These are phyloP conservation scores for Aphanomyces cochlioides DNA, from an alignment of 352 stramenopile genomes.

Conservation along the genomic window DNA sequence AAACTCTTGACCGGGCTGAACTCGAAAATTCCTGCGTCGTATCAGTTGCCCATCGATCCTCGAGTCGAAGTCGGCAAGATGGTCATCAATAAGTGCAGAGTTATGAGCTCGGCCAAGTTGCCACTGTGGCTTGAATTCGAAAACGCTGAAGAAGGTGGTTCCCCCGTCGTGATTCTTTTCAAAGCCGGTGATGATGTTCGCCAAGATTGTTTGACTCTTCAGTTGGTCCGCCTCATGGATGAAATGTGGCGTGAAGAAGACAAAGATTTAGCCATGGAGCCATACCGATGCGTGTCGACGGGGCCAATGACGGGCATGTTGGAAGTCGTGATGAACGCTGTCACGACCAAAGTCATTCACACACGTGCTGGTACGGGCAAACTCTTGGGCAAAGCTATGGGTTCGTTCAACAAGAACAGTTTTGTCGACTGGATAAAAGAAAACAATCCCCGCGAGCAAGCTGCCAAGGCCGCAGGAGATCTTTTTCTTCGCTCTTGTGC, in stretches of 20 bases:
- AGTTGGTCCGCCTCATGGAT: conserved; percentile 91
- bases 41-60: conserved; percentile 84
- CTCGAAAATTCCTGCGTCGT: conserved; percentile 73
- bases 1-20: conserved; percentile 76
- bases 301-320: conserved; percentile 89
- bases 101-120: conserved; percentile 89
- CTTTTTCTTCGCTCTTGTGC: conserved; percentile 47
- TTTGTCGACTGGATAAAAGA: conserved; percentile 32
- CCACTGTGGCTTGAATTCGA: conserved; percentile 87
- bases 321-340: conserved; percentile 88
- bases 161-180: conserved; percentile 88
- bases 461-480: conserved; percentile 32
- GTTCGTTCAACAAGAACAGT: conserved; percentile 30
- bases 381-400: conserved; percentile 30
- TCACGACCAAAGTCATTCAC: conserved; percentile 88
- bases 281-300: conserved; percentile 88
- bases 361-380: conserved; percentile 60
- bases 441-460: conserved; percentile 27
- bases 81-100: conserved; percentile 79
- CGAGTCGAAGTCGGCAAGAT: conserved; percentile 84
- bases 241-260: conserved; percentile 90
- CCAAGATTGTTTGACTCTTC: conserved; percentile 92
- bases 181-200: conserved; percentile 93
- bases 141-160: conserved; percentile 65
- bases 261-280: conserved; percentile 89